Conservation (phyloP, 257 asterid species). For the Solanum habrochaites region DNA sequence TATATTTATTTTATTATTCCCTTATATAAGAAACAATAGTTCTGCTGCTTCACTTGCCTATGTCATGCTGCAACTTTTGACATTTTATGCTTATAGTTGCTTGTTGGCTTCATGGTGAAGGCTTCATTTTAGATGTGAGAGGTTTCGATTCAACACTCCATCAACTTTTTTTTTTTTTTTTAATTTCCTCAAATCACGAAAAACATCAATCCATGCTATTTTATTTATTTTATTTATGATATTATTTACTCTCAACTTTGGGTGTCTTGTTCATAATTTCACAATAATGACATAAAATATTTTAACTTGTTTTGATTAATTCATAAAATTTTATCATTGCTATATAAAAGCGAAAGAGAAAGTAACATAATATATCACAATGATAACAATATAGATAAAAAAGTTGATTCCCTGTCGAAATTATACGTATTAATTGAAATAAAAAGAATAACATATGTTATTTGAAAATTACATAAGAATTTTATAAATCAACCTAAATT, state of each 20-base stretch:
- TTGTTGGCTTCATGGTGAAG: neutral
- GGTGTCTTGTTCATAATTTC: neutral
- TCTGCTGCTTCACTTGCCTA: no score
- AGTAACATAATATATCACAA: neutral
- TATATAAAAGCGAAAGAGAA: neutral
- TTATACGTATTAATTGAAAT: no score
- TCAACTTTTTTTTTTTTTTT: neutral
- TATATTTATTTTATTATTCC: no score
- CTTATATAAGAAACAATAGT: neutral
- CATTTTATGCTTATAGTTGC: neutral
- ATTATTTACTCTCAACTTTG: neutral
- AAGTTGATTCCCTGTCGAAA: neutral
- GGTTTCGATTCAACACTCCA: neutral
- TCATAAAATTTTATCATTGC: neutral
- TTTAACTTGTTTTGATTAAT: no score
- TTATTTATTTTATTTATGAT: neutral
- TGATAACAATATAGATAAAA: no score
- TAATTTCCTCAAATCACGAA: neutral
- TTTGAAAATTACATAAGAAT: no score
- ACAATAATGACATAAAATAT: neutral
- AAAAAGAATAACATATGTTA: no score
- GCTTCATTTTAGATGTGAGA: neutral
- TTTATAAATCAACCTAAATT: neutral
- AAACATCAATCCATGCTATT: neutral
- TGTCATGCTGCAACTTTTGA: neutral